Percentiles rank a stretch among this genome's conserved stretches.
phyloP scores from a whole-genome alignment of 306 rosid genomes.

The Hippophae gyantsensis region DNA sequence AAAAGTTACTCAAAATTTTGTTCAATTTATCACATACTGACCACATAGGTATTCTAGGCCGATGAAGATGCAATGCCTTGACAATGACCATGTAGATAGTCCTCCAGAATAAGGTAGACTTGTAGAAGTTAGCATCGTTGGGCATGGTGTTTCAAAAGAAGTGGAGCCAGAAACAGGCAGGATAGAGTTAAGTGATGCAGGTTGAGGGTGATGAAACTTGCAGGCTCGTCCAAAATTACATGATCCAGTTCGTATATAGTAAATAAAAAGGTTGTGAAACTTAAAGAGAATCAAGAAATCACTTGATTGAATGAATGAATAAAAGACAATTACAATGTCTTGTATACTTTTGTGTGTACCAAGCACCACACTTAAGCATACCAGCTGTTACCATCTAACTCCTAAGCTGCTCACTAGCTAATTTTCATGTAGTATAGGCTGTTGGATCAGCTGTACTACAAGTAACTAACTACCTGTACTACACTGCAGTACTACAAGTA shows the following conservation, averaged over 20 bases:
- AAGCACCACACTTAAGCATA: too few species aligned
- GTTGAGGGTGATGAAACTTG: conserved; percentile 89
- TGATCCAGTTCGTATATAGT: conserved; percentile 71
- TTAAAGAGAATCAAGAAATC: too few species aligned
- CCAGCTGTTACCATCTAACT: too few species aligned
- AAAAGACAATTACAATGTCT: too few species aligned
- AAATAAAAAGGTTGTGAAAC: neutral
- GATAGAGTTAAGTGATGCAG: conserved; percentile 38
- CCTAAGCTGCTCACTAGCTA: too few species aligned
- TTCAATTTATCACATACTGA: conserved; percentile 25
- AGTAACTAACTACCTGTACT: too few species aligned
- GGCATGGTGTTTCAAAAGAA: conserved; percentile 35
- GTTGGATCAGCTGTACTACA: conserved; percentile 17
- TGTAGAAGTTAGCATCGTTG: conserved; percentile 45
- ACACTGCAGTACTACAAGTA: too few species aligned
- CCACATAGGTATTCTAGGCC: conserved; percentile 81
- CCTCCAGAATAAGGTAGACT: conserved; percentile 61
- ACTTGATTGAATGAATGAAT: too few species aligned
- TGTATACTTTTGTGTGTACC: too few species aligned
- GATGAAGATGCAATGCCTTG: conserved; percentile 49
- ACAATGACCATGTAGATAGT: conserved; percentile 55
- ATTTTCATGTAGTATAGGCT: too few species aligned
- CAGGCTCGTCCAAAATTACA: conserved; percentile 95
- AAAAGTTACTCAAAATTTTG: neutral
- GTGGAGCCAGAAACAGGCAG: conserved; percentile 39